Evolutionary conservation across 305 asterid species (phyloP).

Genomic region (Fraxinus platypoda): DNA sequence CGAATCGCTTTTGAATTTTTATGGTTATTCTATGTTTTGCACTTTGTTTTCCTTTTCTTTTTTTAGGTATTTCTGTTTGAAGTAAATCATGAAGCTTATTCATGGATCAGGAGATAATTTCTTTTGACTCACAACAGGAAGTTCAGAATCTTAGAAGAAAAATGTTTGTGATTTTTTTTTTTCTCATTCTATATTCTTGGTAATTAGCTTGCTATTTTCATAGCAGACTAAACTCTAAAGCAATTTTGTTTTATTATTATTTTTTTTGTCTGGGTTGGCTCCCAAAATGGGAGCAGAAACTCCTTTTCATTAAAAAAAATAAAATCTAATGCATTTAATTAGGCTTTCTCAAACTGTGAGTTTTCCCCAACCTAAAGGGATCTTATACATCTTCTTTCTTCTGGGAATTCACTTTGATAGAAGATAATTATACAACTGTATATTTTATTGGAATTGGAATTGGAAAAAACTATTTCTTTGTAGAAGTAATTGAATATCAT

Average conservation of each 20-base stretch:
- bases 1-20: neutral
- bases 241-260: neutral
- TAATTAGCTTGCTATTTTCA: neutral
- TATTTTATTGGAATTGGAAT: neutral
- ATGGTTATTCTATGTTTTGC: slow-evolving; percentile 9
- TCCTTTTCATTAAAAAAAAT: neutral
- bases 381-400: neutral
- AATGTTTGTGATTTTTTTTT: neutral
- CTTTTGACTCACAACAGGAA: neutral
- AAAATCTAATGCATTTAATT: neutral
- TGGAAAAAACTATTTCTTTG: neutral
- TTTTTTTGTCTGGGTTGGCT: neutral
- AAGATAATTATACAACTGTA: neutral
- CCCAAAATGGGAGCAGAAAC: neutral
- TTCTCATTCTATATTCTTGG: neutral
- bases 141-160: neutral
- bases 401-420: neutral
- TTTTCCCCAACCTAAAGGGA: neutral
- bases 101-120: neutral
- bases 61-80: neutral
- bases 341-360: neutral
- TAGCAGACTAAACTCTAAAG: neutral
- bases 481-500: neutral
- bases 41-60: neutral
- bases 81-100: neutral